Evolutionary conservation across 2,329 filamentous ascomycete genomes (phyloP), one percentile per base, ranked within the genome.

Genomic region (Fusarium udum): DNA sequence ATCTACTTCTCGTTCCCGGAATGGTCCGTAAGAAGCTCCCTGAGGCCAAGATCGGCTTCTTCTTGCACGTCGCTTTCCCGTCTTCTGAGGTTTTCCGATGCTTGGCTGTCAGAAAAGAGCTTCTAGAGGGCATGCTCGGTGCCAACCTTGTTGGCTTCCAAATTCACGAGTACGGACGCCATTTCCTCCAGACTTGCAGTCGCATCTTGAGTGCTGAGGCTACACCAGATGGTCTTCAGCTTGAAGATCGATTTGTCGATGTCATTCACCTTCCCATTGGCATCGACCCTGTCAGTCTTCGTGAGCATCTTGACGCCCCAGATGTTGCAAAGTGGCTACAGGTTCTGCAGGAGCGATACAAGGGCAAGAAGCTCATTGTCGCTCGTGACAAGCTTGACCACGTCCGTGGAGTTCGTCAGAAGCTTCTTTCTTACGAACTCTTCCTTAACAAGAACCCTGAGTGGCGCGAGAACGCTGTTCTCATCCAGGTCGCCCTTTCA

Each of bases 81-180:
- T 98, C 95, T 0, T 98, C 95, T 1, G 95, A 98, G 79, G 94
- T 98, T 3, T 98, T 98, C 84, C 90, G 95, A 53, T 98, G 95
- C 81, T 85, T 98, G 28, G 93, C 95, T 6, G 92, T 94, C 16
- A 92, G 95, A 66, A 95, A 93, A 75, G 90, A 97, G 82, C 88
- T 98, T 15, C 88, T 98, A 4, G 92, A 97, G 76, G 95, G 96
- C 62, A 95, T 98, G 86, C 89, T 98, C 1, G 95, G 95, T 15
- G 94, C 96, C 62, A 97, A 98, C 77, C 86, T 98, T 18, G 90
- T 98, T 71, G 95, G 94, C 4, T 98, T 98, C 83, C 95, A 98
- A 83, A 97, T 95, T 31, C 90, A 92, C 63, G 95, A 98, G 82
- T 98, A 98, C 79, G 92, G 93, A 9, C 91, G 95, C 20, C 96